Percentiles rank a stretch among this genome's conserved stretches.
phyloP scores from a whole-genome alignment of 116 monocot genomes.

The Papilionanthe hybrid region DNA sequence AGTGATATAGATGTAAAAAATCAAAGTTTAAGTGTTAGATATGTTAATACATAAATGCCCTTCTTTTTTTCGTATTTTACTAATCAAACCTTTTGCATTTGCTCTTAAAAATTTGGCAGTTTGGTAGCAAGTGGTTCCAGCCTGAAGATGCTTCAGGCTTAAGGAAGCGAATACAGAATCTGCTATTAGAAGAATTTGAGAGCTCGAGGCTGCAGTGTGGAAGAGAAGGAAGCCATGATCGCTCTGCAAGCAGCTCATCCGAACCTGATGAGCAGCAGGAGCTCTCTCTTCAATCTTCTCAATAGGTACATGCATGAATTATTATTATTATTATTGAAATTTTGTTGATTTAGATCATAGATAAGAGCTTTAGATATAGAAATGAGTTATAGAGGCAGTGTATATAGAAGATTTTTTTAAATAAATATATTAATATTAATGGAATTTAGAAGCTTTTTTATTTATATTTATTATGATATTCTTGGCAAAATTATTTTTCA shows the following conservation, averaged over 20 bases:
- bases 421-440: too few species aligned
- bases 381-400: neutral
- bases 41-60: too few species aligned
- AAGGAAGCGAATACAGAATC: constrained; percentile 5
- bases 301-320: neutral
- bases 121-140: constrained; percentile 22
- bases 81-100: neutral
- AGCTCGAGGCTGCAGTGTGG: constrained; percentile 2
- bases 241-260: constrained; percentile 2
- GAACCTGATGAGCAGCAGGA: constrained; percentile 1
- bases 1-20: too few species aligned
- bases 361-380: neutral
- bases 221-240: neutral
- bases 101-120: neutral
- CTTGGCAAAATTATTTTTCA: too few species aligned
- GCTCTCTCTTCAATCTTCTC: neutral
- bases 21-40: too few species aligned
- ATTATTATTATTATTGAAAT: neutral
- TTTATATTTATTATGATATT: too few species aligned
- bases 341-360: neutral
- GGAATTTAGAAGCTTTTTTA: too few species aligned
- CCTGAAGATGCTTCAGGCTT: constrained; percentile 21
- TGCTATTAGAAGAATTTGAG: constrained; percentile 16
- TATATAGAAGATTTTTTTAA: too few species aligned
- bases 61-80: too few species aligned